Evolutionary conservation across 2,329 filamentous ascomycete species (phyloP).

Genomic region (Amauroascus niger): DNA sequence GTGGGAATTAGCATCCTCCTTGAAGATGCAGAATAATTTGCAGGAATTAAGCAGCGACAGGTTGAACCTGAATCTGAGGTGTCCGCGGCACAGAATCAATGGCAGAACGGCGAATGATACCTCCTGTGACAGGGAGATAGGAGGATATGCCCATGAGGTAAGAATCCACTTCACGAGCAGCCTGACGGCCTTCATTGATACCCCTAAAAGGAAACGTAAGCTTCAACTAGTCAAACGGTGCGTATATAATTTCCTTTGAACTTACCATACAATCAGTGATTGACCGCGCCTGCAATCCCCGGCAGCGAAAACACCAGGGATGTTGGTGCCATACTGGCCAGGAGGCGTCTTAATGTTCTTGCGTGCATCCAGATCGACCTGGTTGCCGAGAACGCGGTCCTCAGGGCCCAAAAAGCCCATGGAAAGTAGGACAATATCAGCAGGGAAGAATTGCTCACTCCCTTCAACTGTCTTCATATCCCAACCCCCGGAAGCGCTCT

Average conservation of each 20-base stretch:
- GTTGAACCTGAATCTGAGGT: constrained; percentile 19
- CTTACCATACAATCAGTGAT: constrained; percentile 89
- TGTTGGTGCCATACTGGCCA: constrained; percentile 79
- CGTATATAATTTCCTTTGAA: constrained; percentile 17
- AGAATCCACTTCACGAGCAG: constrained; percentile 81
- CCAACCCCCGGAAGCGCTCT: constrained; percentile 80
- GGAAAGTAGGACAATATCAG: constrained; percentile 83
- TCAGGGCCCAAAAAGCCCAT: constrained; percentile 98
- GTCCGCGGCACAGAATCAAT: constrained; percentile 34
- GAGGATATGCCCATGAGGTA: constrained; percentile 69
- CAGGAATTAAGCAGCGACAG: constrained; percentile 23
- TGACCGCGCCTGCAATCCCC: constrained; percentile 93
- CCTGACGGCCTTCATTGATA: constrained; percentile 93
- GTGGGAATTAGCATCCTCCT: too few species aligned
- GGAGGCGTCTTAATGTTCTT: constrained; percentile 94
- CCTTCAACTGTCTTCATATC: constrained; percentile 97
- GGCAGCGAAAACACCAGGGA: constrained; percentile 82
- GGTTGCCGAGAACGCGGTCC: constrained; percentile 73
- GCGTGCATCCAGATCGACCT: constrained; percentile 79
- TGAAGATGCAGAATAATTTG: background rate
- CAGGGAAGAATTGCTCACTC: constrained; percentile 90
- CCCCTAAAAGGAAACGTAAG: constrained; percentile 46
- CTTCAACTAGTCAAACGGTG: background rate
- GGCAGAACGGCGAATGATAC: constrained; percentile 74
- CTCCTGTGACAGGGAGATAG: constrained; percentile 77